Conservation (phyloP, 2,329 filamentous ascomycete species). For the Penicillium thymicola region DNA sequence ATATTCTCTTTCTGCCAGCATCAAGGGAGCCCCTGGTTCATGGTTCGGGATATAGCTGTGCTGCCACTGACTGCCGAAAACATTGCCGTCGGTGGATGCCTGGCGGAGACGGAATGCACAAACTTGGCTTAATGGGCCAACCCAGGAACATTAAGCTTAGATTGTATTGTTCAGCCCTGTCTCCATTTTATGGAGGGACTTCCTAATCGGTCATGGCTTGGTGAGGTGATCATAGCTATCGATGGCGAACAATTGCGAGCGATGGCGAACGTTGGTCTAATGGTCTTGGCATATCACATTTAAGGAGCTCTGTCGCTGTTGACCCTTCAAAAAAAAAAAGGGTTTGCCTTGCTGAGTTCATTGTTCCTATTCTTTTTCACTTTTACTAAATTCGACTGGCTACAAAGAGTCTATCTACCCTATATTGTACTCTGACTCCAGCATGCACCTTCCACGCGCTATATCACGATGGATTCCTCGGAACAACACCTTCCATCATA, state of each 20-base stretch:
- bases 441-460: not conserved
- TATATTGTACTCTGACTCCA: not conserved
- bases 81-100: slow-evolving; percentile 24
- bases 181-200: not conserved
- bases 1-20: slow-evolving; percentile 11
- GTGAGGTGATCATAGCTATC: slow-evolving; percentile 33
- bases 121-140: not conserved
- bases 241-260: slow-evolving; percentile 33
- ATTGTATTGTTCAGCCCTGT: slow-evolving; percentile 13
- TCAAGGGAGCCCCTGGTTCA: not conserved
- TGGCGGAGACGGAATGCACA: slow-evolving; percentile 12
- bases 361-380: not conserved
- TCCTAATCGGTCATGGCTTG: slow-evolving; percentile 18
- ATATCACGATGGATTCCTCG: not conserved
- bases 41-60: slow-evolving; percentile 4
- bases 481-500: not conserved
- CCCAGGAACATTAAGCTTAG: slow-evolving; percentile 21
- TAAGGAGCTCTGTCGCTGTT: slow-evolving; percentile 19
- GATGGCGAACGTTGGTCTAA: slow-evolving; percentile 28
- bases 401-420: not conserved
- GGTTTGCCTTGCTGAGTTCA: not conserved
- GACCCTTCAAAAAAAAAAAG: not conserved
- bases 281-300: slow-evolving; percentile 25
- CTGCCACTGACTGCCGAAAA: slow-evolving; percentile 29
- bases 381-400: not conserved